Conservation (phyloP, 257 asterid species). For the Solanum sejunctum region DNA sequence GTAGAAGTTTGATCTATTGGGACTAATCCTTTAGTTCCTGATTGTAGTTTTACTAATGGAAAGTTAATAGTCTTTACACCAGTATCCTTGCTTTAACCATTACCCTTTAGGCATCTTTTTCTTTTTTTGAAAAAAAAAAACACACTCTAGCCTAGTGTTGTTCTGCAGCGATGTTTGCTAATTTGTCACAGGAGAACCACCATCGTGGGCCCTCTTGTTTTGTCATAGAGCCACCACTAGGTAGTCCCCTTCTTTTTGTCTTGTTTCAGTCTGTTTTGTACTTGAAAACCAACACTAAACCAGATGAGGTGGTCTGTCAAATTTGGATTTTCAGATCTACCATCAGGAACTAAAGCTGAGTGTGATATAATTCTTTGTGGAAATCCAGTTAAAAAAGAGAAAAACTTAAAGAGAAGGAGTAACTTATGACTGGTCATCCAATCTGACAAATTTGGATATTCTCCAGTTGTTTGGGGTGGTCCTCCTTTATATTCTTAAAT, state of each 20-base stretch:
- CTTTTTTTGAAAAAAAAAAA: too few relatives aligned
- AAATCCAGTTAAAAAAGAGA: not conserved
- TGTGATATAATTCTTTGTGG: not conserved
- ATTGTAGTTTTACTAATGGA: not conserved
- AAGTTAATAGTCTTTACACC: not conserved
- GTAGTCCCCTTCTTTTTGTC: too few relatives aligned
- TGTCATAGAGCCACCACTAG: too few relatives aligned
- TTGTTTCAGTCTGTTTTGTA: too few relatives aligned
- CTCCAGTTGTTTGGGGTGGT: not conserved
- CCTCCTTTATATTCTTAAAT: not conserved
- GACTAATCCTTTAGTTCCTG: not conserved
- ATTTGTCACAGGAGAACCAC: too few relatives aligned
- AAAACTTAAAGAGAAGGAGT: not conserved
- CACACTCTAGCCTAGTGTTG: too few relatives aligned
- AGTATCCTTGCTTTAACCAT: not conserved
- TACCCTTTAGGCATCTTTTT: not conserved
- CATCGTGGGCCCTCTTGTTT: too few relatives aligned
- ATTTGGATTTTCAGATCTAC: not conserved
- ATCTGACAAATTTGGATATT: not conserved
- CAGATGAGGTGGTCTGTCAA: not conserved
- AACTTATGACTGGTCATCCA: not conserved
- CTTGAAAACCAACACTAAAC: not conserved
- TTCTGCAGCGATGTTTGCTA: too few relatives aligned
- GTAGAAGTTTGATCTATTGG: not conserved
- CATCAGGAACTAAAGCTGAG: not conserved